Conservation (phyloP, 257 asterid species). For the Solanum ossicruentum region DNA sequence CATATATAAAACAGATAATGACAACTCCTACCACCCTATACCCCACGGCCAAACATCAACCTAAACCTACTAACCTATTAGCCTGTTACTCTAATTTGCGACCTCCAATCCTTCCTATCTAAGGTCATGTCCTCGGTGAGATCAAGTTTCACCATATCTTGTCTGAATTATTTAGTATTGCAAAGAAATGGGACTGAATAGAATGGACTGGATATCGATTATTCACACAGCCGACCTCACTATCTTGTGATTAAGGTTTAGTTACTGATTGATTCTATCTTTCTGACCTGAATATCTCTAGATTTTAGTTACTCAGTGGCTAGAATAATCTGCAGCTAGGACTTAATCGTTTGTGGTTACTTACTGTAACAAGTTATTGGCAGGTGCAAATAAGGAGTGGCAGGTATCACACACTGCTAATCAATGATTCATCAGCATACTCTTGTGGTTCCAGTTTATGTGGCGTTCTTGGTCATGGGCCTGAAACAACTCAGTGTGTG, state of each 20-base stretch:
- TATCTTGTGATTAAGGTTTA: neutral
- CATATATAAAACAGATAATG: too few species aligned
- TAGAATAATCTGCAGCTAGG: neutral
- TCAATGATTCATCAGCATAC: slow-evolving; percentile 45
- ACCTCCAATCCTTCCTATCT: too few species aligned
- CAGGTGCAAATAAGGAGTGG: slow-evolving; percentile 93
- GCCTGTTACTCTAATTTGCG: too few species aligned
- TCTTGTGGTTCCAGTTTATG: slow-evolving; percentile 86
- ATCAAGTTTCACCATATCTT: neutral
- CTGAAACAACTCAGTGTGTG: slow-evolving; percentile 63
- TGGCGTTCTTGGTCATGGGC: slow-evolving; percentile 91
- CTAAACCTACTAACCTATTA: too few species aligned
- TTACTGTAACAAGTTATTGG: slow-evolving; percentile 13
- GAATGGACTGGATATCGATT: neutral
- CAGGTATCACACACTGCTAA: slow-evolving; percentile 71
- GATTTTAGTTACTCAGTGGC: neutral
- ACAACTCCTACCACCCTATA: too few species aligned
- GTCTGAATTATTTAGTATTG: neutral
- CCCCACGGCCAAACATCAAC: too few species aligned
- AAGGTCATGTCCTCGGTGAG: too few species aligned
- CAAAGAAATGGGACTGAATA: neutral
- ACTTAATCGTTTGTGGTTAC: neutral
- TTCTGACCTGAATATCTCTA: neutral
- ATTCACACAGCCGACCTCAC: neutral
- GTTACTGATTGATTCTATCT: neutral